Evolutionary conservation across 371 early-diverging fungal species (phyloP), one percentile per base, ranked within the genome.

Genomic region (Smittium mucronatum): DNA sequence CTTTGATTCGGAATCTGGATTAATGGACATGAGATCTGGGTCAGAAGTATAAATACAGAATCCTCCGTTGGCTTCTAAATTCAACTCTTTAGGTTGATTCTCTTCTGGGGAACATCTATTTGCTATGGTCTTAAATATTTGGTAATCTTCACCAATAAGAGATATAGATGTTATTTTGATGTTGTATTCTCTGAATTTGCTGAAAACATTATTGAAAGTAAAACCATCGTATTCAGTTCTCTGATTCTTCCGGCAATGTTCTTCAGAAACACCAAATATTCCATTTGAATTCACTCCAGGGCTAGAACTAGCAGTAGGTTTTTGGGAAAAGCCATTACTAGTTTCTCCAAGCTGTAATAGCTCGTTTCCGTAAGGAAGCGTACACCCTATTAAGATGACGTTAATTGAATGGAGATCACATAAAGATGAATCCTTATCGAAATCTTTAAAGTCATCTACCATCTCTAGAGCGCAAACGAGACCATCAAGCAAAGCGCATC

Each of bases 381-480:
- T 61, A 28, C 63, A 28, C 11, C 63, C 63, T 33, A 61, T 33
- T 33, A 61, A 61, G 29, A 61, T 61, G 33, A 28, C 29, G 33
- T 61, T 28, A 15, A 61, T 30, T 15, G 63, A 61, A n/a, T 61
- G 63, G 63, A 61, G 29, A 16, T 61, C 63, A 16, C 29, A 11
- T 11, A 30, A 33, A 16, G 29, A 15, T 15, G 78, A 73, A 64
- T 77, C 78, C 2, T 76, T 74, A 57, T 77, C 78, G 36, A 47
- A 76, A 69, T 77, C 78, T 28, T 68, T 72, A 63, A 77, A 77
- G 61, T 77, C 78, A 69, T 77, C 78, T 34, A 77, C 69, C 78
- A 77, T 77, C 70, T 77, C 78, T 34, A 77, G 73, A 32, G 78
- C 78, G 0, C 75, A 71, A 25, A 77, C 78, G 5, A 77, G 73